A percentile compares a stretch with the other conserved stretches of the same genome.
These are phyloP conservation scores for Monilinia vaccinii-corymbosi DNA, from an alignment of 2,329 filamentous ascomycete genomes.

Conservation along the genomic window DNA sequence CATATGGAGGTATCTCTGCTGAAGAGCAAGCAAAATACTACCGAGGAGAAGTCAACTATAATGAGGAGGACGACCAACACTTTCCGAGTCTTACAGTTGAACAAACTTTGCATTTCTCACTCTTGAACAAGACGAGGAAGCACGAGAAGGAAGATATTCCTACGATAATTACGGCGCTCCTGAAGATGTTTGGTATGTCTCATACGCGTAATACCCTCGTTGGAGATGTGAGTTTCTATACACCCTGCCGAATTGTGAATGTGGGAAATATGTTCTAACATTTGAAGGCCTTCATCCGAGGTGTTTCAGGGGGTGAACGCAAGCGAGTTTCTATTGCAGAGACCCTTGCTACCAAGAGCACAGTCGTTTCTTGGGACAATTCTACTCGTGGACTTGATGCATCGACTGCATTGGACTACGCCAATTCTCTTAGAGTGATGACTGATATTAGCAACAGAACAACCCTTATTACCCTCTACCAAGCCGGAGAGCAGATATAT, in stretches of 20 bases:
- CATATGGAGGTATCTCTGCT: constrained; percentile 63
- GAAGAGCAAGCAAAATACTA: constrained; percentile 59
- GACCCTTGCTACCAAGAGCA: constrained; percentile 63
- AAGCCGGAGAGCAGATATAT: constrained; percentile 61
- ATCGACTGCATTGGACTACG: constrained; percentile 70
- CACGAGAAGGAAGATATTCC: constrained; percentile 54
- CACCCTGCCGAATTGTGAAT: constrained; percentile 35
- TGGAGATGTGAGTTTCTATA: constrained; percentile 43
- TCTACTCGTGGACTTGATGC: constrained; percentile 72
- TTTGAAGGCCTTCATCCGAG: constrained; percentile 43
- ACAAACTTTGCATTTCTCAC: constrained; percentile 67
- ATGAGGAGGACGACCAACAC: constrained; percentile 68
- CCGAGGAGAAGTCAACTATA: constrained; percentile 66
- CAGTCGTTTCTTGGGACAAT: constrained; percentile 73
- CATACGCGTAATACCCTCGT: constrained; percentile 69
- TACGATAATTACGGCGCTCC: constrained; percentile 57
- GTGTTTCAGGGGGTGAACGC: constrained; percentile 71
- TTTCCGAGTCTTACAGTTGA: constrained; percentile 67
- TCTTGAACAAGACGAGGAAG: constrained; percentile 68
- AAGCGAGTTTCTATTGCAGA: constrained; percentile 76
- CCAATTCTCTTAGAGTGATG: constrained; percentile 60
- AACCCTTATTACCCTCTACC: constrained; percentile 59
- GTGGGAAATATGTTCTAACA: background rate
- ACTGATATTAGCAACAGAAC: constrained; percentile 67
- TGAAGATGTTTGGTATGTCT: constrained; percentile 70